These are phyloP conservation scores for Candida succiphila DNA, from an alignment of 805 yeast species.

Conservation along the genomic window DNA sequence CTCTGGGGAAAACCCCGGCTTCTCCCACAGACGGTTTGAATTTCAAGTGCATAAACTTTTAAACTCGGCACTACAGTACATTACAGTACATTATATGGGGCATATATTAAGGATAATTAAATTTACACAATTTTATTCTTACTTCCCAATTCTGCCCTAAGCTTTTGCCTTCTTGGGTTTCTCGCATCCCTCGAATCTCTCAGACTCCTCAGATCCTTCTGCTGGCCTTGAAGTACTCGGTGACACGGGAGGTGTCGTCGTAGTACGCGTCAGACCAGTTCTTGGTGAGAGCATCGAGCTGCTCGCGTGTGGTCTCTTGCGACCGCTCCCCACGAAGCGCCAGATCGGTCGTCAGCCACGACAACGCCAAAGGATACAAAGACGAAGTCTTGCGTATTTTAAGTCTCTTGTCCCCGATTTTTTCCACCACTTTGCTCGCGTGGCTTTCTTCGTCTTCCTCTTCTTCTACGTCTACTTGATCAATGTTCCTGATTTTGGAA, in stretches of 20 bases:
- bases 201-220: too few relatives aligned
- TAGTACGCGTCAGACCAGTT: slow-evolving; percentile 31
- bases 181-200: too few relatives aligned
- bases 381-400: slow-evolving; percentile 36
- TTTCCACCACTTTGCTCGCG: slow-evolving; percentile 12
- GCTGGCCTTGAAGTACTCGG: slow-evolving; percentile 41
- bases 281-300: slow-evolving; percentile 44
- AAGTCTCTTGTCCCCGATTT: slow-evolving; percentile 15
- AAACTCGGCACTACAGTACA: too few relatives aligned
- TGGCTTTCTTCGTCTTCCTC: slow-evolving; percentile 8
- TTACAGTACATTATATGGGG: too few relatives aligned
- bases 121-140: too few relatives aligned
- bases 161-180: too few relatives aligned
- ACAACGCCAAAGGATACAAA: slow-evolving; percentile 63
- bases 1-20: too few relatives aligned
- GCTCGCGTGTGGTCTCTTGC: slow-evolving; percentile 33
- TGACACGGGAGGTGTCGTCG: slow-evolving; percentile 32
- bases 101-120: too few relatives aligned
- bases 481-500: too few relatives aligned
- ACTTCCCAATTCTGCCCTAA: too few relatives aligned
- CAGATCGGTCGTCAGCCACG: slow-evolving; percentile 53
- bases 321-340: slow-evolving; percentile 44
- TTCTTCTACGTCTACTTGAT: slow-evolving; percentile 20
- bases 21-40: too few relatives aligned
- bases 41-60: too few relatives aligned